phyloP scores from a whole-genome alignment of 1,139 yeast species.

The Scheffersomyces illinoinensis region DNA sequence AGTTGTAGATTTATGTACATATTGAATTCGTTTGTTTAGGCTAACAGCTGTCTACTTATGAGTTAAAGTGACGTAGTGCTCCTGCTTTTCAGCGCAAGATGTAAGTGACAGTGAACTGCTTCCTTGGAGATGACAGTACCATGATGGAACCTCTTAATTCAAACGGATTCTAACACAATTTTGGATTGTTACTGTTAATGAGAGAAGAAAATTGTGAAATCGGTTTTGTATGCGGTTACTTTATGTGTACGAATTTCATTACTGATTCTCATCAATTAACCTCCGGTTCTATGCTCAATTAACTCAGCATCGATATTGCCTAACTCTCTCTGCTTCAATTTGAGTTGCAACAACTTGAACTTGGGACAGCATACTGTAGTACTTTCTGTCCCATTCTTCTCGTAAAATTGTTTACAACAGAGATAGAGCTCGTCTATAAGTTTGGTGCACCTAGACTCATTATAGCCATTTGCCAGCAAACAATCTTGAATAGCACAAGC shows the following conservation, averaged over 20 bases:
- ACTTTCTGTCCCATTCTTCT: conserved; percentile 51
- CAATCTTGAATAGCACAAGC: conserved; percentile 77
- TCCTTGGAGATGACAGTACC: too few species aligned
- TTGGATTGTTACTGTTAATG: too few species aligned
- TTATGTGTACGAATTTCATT: too few species aligned
- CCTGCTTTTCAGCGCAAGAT: background rate
- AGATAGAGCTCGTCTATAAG: conserved; percentile 59
- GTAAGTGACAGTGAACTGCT: background rate
- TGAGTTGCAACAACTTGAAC: conserved; percentile 53
- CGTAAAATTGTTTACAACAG: conserved; percentile 61
- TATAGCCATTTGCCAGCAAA: conserved; percentile 49
- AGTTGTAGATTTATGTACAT: background rate
- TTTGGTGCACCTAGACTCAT: conserved; percentile 63
- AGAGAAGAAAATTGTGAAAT: too few species aligned
- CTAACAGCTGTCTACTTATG: background rate
- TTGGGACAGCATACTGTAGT: conserved; percentile 68
- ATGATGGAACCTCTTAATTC: background rate
- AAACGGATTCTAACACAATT: too few species aligned
- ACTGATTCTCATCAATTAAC: background rate
- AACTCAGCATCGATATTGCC: conserved; percentile 57
- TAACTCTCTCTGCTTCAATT: conserved; percentile 55
- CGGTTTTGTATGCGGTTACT: too few species aligned
- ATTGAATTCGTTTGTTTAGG: background rate
- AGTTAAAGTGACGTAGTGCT: background rate
- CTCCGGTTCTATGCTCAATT: conserved; percentile 18